Percentiles rank a stretch among this genome's conserved stretches.
These are phyloP conservation scores for Aspergillus hortae DNA, from an alignment of 2,329 filamentous ascomycete species.

Conservation along the genomic window DNA sequence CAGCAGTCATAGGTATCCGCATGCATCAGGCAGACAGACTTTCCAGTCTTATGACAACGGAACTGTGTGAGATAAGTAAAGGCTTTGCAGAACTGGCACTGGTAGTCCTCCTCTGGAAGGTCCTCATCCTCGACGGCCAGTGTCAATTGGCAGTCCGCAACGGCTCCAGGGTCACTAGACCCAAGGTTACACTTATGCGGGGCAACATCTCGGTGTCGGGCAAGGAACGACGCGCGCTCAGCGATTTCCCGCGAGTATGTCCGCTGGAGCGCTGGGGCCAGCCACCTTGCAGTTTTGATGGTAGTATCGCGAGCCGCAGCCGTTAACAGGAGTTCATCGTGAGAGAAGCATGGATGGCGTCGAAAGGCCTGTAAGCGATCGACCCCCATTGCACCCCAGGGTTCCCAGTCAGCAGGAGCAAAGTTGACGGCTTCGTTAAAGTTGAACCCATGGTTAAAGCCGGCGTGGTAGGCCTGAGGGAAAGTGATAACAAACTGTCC, in stretches of 20 bases:
- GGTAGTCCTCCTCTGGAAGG: constrained; percentile 85
- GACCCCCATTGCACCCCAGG: constrained; percentile 81
- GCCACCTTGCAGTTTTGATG: constrained; percentile 93
- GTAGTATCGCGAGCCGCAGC: constrained; percentile 75
- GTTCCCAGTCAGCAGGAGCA: constrained; percentile 92
- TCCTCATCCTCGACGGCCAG: constrained; percentile 68
- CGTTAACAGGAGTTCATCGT: constrained; percentile 90
- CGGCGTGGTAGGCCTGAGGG: constrained; percentile 93
- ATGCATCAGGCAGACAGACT: constrained; percentile 77
- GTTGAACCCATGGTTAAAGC: constrained; percentile 98
- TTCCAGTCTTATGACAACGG: constrained; percentile 76
- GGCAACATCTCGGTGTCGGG: constrained; percentile 57
- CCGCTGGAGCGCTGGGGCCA: constrained; percentile 78
- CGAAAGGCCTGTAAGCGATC: constrained; percentile 82
- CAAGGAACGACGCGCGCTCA: constrained; percentile 65
- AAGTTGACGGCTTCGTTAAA: constrained; percentile 99
- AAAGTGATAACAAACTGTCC: constrained; percentile 97
- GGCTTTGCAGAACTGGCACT: constrained; percentile 86
- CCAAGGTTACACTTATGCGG: constrained; percentile 55
- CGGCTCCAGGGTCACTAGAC: constrained; percentile 43
- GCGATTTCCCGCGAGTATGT: constrained; percentile 70
- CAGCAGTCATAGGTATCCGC: constrained; percentile 80
- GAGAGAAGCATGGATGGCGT: constrained; percentile 92
- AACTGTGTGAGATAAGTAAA: constrained; percentile 91
- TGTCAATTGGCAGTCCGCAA: constrained; percentile 53